phyloP scores from a whole-genome alignment of 768 basidiomycete species.

The Hericium coralloides region DNA sequence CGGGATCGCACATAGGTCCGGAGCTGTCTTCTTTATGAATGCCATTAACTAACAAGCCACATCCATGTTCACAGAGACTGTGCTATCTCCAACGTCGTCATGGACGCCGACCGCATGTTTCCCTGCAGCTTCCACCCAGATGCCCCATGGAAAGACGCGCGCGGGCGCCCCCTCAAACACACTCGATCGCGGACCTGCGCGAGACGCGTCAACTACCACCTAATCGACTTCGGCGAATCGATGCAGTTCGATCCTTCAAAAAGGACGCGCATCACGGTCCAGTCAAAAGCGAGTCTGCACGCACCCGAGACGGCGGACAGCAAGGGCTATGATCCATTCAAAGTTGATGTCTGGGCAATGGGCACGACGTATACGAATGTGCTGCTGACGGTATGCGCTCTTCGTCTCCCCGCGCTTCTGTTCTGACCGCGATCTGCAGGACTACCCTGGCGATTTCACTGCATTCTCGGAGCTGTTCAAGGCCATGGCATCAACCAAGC shows the following conservation, averaged over 20 bases:
- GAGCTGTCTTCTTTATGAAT: neutral
- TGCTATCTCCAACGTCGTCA: neutral
- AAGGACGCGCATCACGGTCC: neutral
- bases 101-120: neutral
- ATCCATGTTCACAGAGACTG: neutral
- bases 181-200: neutral
- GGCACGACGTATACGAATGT: neutral
- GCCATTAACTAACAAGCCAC: neutral
- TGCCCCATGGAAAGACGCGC: neutral
- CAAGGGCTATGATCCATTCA: neutral
- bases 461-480: neutral
- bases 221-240: neutral
- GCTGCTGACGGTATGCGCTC: neutral
- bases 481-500: neutral
- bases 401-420: neutral
- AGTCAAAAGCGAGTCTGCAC: neutral
- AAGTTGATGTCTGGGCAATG: neutral
- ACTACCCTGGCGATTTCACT: neutral
- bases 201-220: neutral
- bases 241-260: neutral
- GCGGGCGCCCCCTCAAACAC: neutral
- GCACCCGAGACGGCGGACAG: neutral
- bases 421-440: neutral
- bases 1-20: neutral
- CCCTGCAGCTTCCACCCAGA: neutral